Evolutionary conservation across 257 asterid genomes (phyloP).

Genomic region (Orobanche coerulescens): DNA sequence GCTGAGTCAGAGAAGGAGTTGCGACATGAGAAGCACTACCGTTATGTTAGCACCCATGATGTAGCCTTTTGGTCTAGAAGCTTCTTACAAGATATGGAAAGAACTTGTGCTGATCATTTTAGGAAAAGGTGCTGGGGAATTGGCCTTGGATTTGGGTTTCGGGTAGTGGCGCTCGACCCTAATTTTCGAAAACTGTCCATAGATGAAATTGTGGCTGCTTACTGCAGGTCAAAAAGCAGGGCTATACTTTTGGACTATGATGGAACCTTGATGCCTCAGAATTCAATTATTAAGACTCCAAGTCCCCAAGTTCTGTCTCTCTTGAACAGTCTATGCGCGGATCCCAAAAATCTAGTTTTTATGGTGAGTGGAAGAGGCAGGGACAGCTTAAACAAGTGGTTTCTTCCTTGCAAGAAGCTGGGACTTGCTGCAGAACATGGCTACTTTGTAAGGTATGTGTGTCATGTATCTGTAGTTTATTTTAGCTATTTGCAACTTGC

Average conservation of each 20-base stretch:
- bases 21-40: conserved; percentile 78
- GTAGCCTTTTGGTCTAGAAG: conserved; percentile 77
- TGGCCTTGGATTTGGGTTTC: conserved; percentile 77
- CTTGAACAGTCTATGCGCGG: conserved; percentile 56
- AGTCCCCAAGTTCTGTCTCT: conserved; percentile 52
- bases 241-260: conserved; percentile 82
- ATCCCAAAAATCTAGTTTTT: conserved; percentile 45
- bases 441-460: conserved; percentile 55
- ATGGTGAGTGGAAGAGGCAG: conserved; percentile 84
- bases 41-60: conserved; percentile 64
- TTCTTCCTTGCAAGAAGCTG: conserved; percentile 58
- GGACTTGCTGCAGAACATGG: conserved; percentile 94
- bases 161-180: conserved; percentile 77
- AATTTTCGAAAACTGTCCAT: conserved; percentile 60
- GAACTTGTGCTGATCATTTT: conserved; percentile 73
- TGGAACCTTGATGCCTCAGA: conserved; percentile 78
- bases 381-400: conserved; percentile 63
- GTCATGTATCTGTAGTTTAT: not conserved
- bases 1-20: conserved; percentile 63
- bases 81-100: conserved; percentile 77
- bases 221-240: conserved; percentile 48
- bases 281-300: conserved; percentile 57
- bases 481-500: not conserved
- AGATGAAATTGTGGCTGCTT: conserved; percentile 60
- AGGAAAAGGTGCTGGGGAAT: conserved; percentile 70